phyloP scores from a whole-genome alignment of 768 basidiomycete genomes.

The Tricholoma flavovirens region DNA sequence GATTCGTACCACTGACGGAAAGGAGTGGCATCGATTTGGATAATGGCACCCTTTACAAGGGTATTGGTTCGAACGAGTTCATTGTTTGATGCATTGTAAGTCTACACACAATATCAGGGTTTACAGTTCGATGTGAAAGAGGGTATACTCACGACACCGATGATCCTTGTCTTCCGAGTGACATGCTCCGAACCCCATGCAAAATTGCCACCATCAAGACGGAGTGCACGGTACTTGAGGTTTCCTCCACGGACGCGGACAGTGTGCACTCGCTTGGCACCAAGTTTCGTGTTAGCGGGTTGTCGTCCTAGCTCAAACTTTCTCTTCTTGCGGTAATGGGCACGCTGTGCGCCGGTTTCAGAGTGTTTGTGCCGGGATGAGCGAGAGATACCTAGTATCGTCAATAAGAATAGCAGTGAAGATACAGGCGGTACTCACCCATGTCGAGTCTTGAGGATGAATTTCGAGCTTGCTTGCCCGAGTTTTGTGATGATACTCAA shows the following conservation, averaged over 20 bases:
- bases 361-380: constrained; percentile 97
- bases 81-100: constrained; percentile 99
- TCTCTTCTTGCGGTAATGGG: constrained; percentile 99
- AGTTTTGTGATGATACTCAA: constrained; percentile 51
- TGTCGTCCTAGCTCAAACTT: constrained; percentile 99
- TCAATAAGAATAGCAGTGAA: constrained; percentile 3
- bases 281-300: constrained; percentile 95
- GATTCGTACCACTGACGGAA: constrained; percentile 99
- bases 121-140: not conserved
- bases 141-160: constrained; percentile 77
- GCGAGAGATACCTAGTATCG: constrained; percentile 82
- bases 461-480: constrained; percentile 34
- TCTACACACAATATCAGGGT: constrained; percentile 36
- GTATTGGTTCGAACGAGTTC: constrained; percentile 99
- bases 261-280: constrained; percentile 89
- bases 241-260: constrained; percentile 97
- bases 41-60: constrained; percentile 93
- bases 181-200: constrained; percentile 96
- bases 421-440: constrained; percentile 63
- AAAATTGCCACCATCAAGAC: constrained; percentile 96
- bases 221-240: constrained; percentile 91
- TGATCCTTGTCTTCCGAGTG: constrained; percentile 93
- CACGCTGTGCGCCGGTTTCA: constrained; percentile 84
- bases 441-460: constrained; percentile 73
- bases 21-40: constrained; percentile 96